Evolutionary conservation across 139 green algal genomes (phyloP).

Genomic region (Micractinium conductrix): DNA sequence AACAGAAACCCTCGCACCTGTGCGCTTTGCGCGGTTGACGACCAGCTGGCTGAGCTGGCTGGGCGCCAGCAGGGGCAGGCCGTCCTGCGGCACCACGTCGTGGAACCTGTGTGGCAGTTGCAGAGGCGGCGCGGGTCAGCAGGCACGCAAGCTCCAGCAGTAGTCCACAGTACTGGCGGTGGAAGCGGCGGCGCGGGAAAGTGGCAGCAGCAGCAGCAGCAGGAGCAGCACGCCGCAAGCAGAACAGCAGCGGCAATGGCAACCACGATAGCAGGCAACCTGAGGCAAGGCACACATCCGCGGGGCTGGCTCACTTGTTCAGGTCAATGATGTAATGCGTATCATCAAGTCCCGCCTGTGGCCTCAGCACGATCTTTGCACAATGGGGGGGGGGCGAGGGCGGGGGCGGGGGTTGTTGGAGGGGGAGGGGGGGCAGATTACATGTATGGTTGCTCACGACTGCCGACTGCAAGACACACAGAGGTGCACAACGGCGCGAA

Average conservation of each 20-base stretch:
- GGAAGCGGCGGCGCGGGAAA: background rate
- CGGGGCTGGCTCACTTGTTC: conserved; percentile 56
- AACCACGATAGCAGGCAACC: too few species aligned
- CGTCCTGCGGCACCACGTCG: conserved; percentile 74
- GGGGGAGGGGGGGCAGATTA: too few species aligned
- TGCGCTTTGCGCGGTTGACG: conserved; percentile 54
- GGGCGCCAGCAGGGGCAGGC: conserved; percentile 56
- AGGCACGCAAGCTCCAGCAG: too few species aligned
- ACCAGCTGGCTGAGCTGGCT: conserved; percentile 61
- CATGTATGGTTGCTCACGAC: too few species aligned
- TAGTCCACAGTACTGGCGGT: background rate
- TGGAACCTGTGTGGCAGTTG: conserved; percentile 80
- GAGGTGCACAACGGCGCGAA: too few species aligned
- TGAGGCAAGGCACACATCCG: too few species aligned
- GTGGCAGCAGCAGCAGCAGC: background rate
- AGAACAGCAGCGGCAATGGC: background rate
- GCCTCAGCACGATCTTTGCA: conserved; percentile 58
- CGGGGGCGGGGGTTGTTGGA: too few species aligned
- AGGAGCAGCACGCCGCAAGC: too few species aligned
- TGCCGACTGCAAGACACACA: too few species aligned
- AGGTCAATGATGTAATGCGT: conserved; percentile 74
- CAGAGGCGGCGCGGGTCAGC: too few species aligned
- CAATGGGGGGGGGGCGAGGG: too few species aligned
- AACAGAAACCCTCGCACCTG: too few species aligned
- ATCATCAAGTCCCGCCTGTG: conserved; percentile 28